Evolutionary conservation across 495 filamentous ascomycete species (phyloP), one percentile per base, ranked within the genome.

Genomic region (Aspergillus sclerotioniger): DNA sequence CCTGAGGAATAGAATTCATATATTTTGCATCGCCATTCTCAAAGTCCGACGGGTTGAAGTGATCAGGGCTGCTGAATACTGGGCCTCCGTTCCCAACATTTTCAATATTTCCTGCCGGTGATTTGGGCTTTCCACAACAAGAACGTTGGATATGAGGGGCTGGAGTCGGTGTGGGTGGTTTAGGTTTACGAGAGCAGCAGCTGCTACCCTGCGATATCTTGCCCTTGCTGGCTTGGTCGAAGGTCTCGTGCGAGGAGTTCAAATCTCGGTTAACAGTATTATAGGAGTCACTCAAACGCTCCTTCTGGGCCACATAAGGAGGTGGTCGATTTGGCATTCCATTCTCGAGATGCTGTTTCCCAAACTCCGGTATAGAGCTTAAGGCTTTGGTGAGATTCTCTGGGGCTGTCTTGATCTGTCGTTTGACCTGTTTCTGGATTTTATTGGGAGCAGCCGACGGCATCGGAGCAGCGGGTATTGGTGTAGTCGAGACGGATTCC

Each of bases 181-280:
- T 57, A 1, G 64, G 48, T 25, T 70, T 68, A 17, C 63, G 51
- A n/a, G 74, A 69, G 56, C 68, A 74, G 49, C 70, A 76, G 37
- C 64, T 66, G 10, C 61, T 57, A 12, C 48, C 53, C 60, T 61
- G 32, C 1, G 57, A 47, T 35, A 29, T 21, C 7, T 53, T 39
- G 33, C n/a, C 54, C 45, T 64, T 54, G 16, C 6, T 16, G 17
- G 13, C n/a, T n/a, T 50, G 28, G 6, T 50, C 45, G 15, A 9
- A 49, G 28, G 20, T 45, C 8, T 20, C 25, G 21, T 20, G 17
- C 43, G n/a, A 17, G 0, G 12, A n/a, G 20, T 35, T 37, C n/a
- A 31, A 28, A 12, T 10, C 17, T 16, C 29, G 44, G 35, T 54
- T 57, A 12, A 28, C 20, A 35, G 20, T 25, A 33, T 50, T 53